These are phyloP conservation scores for Suillus sp. DNA, from an alignment of 768 basidiomycete genomes.

Conservation along the genomic window DNA sequence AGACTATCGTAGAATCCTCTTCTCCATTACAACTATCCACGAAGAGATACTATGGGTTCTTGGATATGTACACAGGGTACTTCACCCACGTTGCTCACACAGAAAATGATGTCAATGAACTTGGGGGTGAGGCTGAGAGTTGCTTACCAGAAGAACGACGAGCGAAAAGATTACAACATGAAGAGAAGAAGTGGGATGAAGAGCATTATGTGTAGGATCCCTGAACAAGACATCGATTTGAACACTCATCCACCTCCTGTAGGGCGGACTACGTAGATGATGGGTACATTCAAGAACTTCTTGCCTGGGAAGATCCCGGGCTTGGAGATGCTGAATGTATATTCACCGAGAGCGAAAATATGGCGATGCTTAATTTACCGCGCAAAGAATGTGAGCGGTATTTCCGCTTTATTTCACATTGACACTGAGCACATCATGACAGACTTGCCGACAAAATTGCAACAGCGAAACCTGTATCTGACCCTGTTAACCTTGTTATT, in stretches of 20 bases:
- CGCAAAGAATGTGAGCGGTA: slow-evolving; percentile 52
- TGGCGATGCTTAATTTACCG: slow-evolving; percentile 58
- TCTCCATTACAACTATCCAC: slow-evolving; percentile 41
- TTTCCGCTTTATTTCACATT: not conserved
- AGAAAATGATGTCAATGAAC: slow-evolving; percentile 83
- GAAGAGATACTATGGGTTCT: slow-evolving; percentile 70
- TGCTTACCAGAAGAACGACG: slow-evolving; percentile 54
- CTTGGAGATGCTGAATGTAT: slow-evolving; percentile 40
- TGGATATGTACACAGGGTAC: slow-evolving; percentile 74
- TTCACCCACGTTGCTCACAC: slow-evolving; percentile 71
- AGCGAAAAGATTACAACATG: slow-evolving; percentile 54
- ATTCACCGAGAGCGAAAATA: slow-evolving; percentile 75
- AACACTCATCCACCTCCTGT: slow-evolving; percentile 12
- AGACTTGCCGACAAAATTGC: slow-evolving; percentile 63
- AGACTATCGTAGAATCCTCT: slow-evolving; percentile 50
- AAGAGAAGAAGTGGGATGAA: slow-evolving; percentile 79
- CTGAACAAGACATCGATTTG: slow-evolving; percentile 21
- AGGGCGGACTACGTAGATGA: slow-evolving; percentile 86
- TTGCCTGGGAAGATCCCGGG: slow-evolving; percentile 67
- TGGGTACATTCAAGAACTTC: slow-evolving; percentile 70
- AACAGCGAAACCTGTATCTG: slow-evolving; percentile 67
- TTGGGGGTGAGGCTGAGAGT: slow-evolving; percentile 67
- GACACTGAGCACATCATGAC: slow-evolving; percentile 12
- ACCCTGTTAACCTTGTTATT: slow-evolving; percentile 73
- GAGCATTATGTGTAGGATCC: slow-evolving; percentile 76